phyloP scores from a whole-genome alignment of 78 protist species.

The Cavenderia fasciculata region DNA sequence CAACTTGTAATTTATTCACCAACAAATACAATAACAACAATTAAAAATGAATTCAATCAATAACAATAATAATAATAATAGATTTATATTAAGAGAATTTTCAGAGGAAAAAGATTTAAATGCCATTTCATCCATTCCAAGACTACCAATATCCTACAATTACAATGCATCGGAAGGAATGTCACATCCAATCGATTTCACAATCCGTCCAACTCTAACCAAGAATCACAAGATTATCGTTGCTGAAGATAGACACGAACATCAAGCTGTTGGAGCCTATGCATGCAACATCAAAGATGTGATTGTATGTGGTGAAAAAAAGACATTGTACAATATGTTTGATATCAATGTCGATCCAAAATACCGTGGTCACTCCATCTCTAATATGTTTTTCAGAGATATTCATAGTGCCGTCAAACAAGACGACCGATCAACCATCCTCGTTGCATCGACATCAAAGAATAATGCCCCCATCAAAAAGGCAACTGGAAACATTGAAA shows the following conservation, averaged over 20 bases:
- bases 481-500: background rate
- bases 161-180: background rate
- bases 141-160: background rate
- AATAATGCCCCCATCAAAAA: background rate
- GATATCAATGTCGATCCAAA: slow-evolving; percentile 6
- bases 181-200: slow-evolving; percentile 5
- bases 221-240: background rate
- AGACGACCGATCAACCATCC: background rate
- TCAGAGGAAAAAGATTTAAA: too few species aligned
- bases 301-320: background rate
- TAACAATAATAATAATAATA: too few species aligned
- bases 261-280: slow-evolving; percentile 4
- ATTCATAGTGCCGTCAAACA: background rate
- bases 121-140: background rate
- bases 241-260: background rate
- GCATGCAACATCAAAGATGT: background rate
- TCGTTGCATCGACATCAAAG: background rate
- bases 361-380: background rate
- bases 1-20: too few species aligned
- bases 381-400: background rate
- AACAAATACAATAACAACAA: too few species aligned
- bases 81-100: too few species aligned
- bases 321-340: background rate
- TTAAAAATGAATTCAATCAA: too few species aligned
- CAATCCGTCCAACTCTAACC: background rate